Evolutionary conservation across 2,329 filamentous ascomycete species (phyloP), one percentile per base, ranked within the genome.

Genomic region (Phaeophleospora eucalypticola): DNA sequence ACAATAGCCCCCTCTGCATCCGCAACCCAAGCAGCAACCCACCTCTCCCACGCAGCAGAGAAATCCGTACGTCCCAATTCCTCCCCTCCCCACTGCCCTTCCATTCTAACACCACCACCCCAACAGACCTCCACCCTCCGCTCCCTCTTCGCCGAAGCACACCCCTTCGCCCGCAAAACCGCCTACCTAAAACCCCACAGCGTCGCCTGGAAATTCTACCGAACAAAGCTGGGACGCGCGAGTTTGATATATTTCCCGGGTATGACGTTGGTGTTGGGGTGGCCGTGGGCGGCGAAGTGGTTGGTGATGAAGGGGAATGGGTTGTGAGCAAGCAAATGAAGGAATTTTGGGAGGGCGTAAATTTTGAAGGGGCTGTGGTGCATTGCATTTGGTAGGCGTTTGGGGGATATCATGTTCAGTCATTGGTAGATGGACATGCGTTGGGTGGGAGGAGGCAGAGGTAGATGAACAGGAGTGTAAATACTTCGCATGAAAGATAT

Each of bases 251-350:
- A 49, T 19, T 27, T 41, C 1, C 17, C 45, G 9, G 52, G 43
- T 8, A 18, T 46, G 18, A 27, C 44, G 4, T 32, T 47, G 9
- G 44, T 54, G 17, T 44, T 52, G 6, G 49, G 46, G 3, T 52
- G 46, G 49, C 52, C 52, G 34, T 52, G 52, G 21, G 52, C 49
- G 9, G 37, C 45, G 49, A 47, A 44, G 21, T n/a, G n/a, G n/a
- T 40, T 21, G 7, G 39, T 38, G 10, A 21, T 54, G 17, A 43
- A 54, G 24, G 36, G 29, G 21, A 48, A 33, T 8, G n/a, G n/a
- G n/a, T n/a, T n/a, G n/a, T n/a, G n/a, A n/a, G n/a, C n/a, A n/a
- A n/a, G n/a, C n/a, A n/a, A n/a, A n/a, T n/a, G n/a, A n/a, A n/a
- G n/a, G n/a, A n/a, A n/a, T n/a, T n/a, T n/a, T n/a, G n/a, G n/a